phyloP scores from a whole-genome alignment of 495 filamentous ascomycete species.

The Xylaria curta region DNA sequence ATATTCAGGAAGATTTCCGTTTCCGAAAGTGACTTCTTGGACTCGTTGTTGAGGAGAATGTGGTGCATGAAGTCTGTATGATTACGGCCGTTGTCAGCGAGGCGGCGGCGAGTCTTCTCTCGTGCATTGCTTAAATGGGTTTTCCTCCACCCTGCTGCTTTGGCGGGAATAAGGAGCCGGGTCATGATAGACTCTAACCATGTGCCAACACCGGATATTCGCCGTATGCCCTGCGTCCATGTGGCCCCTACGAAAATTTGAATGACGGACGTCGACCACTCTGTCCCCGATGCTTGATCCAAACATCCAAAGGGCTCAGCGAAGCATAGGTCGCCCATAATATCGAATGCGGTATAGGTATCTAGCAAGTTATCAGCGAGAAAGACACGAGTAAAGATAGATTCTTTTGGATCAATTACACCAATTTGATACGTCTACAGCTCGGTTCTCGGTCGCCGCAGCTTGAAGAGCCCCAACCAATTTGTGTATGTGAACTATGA shows the following conservation, averaged over 20 bases:
- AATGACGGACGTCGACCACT: slow-evolving; percentile 34
- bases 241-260: slow-evolving; percentile 25
- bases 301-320: slow-evolving; percentile 65
- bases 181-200: slow-evolving; percentile 31
- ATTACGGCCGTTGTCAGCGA: slow-evolving; percentile 28
- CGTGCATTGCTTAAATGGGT: slow-evolving; percentile 31
- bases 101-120: slow-evolving; percentile 30
- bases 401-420: slow-evolving; percentile 2
- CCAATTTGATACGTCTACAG: slow-evolving; percentile 55
- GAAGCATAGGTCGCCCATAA: slow-evolving; percentile 67
- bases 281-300: slow-evolving; percentile 33
- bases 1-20: slow-evolving; percentile 37
- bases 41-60: slow-evolving; percentile 34
- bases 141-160: slow-evolving; percentile 23
- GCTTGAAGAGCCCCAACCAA: slow-evolving; percentile 33
- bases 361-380: slow-evolving; percentile 12
- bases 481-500: slow-evolving; percentile 43
- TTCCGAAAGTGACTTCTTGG: slow-evolving; percentile 26
- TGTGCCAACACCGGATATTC: slow-evolving; percentile 33
- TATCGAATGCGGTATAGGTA: slow-evolving; percentile 62
- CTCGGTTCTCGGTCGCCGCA: slow-evolving; percentile 24
- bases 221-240: slow-evolving; percentile 34
- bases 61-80: slow-evolving; percentile 38
- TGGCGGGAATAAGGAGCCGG: slow-evolving; percentile 25
- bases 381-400: not conserved